These are phyloP conservation scores for Pseudophaeomoniella oleicola DNA, from an alignment of 2,329 filamentous ascomycete genomes.

Conservation along the genomic window DNA sequence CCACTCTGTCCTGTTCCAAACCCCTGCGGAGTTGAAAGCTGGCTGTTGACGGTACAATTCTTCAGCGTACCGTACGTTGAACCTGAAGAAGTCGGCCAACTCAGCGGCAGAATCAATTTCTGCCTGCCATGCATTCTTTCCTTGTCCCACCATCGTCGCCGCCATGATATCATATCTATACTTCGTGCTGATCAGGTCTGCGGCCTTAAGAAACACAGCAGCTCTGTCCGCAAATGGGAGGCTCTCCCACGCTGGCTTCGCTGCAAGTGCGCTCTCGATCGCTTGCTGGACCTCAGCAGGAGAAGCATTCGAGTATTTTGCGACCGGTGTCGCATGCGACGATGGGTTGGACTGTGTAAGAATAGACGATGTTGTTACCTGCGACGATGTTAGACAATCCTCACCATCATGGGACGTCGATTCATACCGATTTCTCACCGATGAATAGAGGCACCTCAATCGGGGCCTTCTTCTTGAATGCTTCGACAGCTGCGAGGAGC, in stretches of 20 bases:
- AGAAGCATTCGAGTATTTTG: slow-evolving; percentile 72
- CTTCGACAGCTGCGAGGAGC: slow-evolving; percentile 58
- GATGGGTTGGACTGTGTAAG: slow-evolving; percentile 70
- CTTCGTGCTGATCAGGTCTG: slow-evolving; percentile 77
- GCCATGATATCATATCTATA: slow-evolving; percentile 97
- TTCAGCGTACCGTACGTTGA: slow-evolving; percentile 88
- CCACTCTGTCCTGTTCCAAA: slow-evolving; percentile 83
- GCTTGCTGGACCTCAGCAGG: slow-evolving; percentile 60
- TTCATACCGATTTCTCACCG: slow-evolving; percentile 60
- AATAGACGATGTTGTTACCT: slow-evolving; percentile 53
- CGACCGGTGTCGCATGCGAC: slow-evolving; percentile 60
- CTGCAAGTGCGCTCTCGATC: slow-evolving; percentile 72
- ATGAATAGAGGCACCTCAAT: slow-evolving; percentile 72
- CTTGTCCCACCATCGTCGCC: slow-evolving; percentile 87
- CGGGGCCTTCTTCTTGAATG: slow-evolving; percentile 52
- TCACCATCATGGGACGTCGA: not conserved
- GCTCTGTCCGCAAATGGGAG: slow-evolving; percentile 83
- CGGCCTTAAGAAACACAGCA: slow-evolving; percentile 88
- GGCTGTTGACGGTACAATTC: slow-evolving; percentile 83
- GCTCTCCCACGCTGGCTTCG: slow-evolving; percentile 72
- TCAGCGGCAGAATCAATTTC: slow-evolving; percentile 95
- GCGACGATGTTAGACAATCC: slow-evolving; percentile 7
- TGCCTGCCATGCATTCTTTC: slow-evolving; percentile 98
- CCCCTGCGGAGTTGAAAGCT: slow-evolving; percentile 61
- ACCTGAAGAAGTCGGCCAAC: slow-evolving; percentile 80